Base-by-base conservation (phyloP, 306 rosid species). In the Rosa chinensis region DNA sequence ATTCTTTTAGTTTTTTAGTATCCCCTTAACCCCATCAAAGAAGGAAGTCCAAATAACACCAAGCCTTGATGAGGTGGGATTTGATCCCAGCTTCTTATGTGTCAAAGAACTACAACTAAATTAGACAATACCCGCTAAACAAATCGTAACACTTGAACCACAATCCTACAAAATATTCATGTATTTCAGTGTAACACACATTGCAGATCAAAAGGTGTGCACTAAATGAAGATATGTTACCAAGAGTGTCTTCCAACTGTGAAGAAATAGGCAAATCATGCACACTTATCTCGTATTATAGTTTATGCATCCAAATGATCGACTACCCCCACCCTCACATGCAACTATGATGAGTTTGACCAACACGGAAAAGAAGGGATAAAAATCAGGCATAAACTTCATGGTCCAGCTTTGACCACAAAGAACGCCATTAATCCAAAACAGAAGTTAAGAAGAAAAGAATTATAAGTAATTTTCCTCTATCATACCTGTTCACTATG, bases 401-500 rank as follows among this genome's bases (percentile, higher is more conserved):
- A 55, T 32, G 32, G 25, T 28, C 58, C 43, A 17, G 23, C 16
- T 23, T 45, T 56, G 23, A 47, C 25, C 39, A 13, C 32, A 42
- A 71, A 58, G 43, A 20, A 80, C 56, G 39, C 10, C 17, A 40
- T 17, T 10, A 40, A 40, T 44, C 63, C 55, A 72, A 44, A 39
- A 69, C 25, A 52, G 56, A 44, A 72, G 49, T 53, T 16, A 66
- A 72, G 68, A 66, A 82, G 68, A 55, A 79, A 49, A n/a, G 21
- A 67, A 78, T 75, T 58, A 17, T 74, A 50, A 45, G 56, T 23
- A 50, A 67, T 39, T n/a, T 42, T 52, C 32, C 79, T 71, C 70
- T 63, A 48, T 77, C 72, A 69, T 88, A 95, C 99, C 98, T 92
- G 92, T 91, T 87, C 72, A 95, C 74, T 63, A 91, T 87, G 79